Evolutionary conservation across 495 filamentous ascomycete genomes (phyloP).

Genomic region (Achaetomiella virescens): DNA sequence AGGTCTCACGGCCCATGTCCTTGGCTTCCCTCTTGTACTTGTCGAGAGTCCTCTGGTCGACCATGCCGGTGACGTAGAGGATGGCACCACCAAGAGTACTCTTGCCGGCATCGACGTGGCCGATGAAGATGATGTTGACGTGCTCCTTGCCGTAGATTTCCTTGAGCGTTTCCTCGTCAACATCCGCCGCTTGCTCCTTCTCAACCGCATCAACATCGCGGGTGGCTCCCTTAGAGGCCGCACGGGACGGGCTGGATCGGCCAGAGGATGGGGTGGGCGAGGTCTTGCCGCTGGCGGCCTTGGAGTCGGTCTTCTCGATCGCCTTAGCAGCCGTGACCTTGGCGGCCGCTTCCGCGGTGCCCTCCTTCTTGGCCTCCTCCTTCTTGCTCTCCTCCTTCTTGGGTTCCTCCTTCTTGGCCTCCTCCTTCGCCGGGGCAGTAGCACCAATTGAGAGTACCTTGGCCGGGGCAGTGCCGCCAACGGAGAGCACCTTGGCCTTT

Average conservation of each 20-base stretch:
- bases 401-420: conserved; percentile 26
- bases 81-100: conserved; percentile 91
- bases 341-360: conserved; percentile 51
- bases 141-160: conserved; percentile 99
- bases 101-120: conserved; percentile 97
- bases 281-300: conserved; percentile 61
- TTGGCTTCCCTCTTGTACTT: conserved; percentile 97
- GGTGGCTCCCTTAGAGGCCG: conserved; percentile 43
- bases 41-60: conserved; percentile 95
- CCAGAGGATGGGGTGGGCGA: conserved; percentile 76
- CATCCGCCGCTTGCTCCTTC: conserved; percentile 80
- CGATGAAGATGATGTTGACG: conserved; percentile 96
- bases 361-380: conserved; percentile 34
- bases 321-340: conserved; percentile 60
- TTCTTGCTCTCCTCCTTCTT: conserved; percentile 48
- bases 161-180: conserved; percentile 84
- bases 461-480: conserved; percentile 54
- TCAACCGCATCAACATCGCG: conserved; percentile 78
- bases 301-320: conserved; percentile 77
- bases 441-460: conserved; percentile 56
- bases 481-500: conserved; percentile 64
- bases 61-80: conserved; percentile 92
- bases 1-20: conserved; percentile 90
- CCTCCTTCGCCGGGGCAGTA: conserved; percentile 34
- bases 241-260: conserved; percentile 61